These are phyloP conservation scores for Teratosphaeria pseudoeucalypti DNA, from an alignment of 2,329 filamentous ascomycete genomes.

Conservation along the genomic window DNA sequence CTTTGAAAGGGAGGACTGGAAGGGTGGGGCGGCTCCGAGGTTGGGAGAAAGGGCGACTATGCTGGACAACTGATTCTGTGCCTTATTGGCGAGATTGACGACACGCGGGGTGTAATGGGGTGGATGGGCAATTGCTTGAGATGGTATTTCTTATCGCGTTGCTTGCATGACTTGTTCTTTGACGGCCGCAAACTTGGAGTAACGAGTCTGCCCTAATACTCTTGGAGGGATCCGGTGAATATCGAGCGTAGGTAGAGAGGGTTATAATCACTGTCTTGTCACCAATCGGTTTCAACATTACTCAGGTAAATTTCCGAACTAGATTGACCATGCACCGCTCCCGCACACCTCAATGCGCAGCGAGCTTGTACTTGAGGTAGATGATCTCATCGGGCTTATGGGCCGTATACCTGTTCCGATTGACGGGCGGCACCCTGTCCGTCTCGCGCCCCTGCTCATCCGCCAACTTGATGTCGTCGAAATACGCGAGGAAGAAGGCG, in stretches of 20 bases:
- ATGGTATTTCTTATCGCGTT: neutral
- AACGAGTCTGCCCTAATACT: neutral
- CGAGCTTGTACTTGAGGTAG: constrained; percentile 30
- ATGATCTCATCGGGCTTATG: constrained; percentile 29
- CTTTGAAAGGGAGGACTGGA: constrained; percentile 81
- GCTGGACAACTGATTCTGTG: neutral
- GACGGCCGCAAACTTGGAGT: neutral
- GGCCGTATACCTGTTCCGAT: constrained; percentile 31
- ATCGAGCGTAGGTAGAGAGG: neutral
- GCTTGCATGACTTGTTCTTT: neutral
- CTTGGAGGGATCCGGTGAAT: neutral
- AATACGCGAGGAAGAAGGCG: constrained; percentile 40
- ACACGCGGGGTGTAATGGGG: neutral
- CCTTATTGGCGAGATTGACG: neutral
- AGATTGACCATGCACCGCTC: no score
- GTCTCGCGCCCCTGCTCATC: constrained; percentile 30
- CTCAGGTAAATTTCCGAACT: no score
- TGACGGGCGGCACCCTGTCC: constrained; percentile 20
- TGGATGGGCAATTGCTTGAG: neutral
- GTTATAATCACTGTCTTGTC: neutral
- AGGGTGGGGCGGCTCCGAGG: constrained; percentile 50
- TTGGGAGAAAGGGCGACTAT: constrained; percentile 41
- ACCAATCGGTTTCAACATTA: no score
- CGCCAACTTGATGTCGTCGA: constrained; percentile 39
- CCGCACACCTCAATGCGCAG: constrained; percentile 5